Conservation (phyloP, 495 filamentous ascomycete species). For the Beverwykella pulmonaria region DNA sequence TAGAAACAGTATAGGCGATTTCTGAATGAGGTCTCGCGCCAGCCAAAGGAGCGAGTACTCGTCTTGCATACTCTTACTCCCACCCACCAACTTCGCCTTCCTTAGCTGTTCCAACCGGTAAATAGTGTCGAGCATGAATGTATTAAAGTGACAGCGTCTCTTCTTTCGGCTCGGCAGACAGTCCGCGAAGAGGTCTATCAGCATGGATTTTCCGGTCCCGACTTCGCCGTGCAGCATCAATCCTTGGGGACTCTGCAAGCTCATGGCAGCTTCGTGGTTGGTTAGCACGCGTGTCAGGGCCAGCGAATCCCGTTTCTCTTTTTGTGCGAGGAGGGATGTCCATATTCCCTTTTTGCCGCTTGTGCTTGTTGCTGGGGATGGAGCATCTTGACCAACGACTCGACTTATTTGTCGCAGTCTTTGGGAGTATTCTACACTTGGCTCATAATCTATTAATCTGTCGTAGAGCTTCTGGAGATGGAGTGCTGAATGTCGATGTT, state of each 20-base stretch:
- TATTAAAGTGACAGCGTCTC: constrained; percentile 73
- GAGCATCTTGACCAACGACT: constrained; percentile 43
- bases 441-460: constrained; percentile 68
- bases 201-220: constrained; percentile 71
- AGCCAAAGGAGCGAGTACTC: constrained; percentile 67
- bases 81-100: constrained; percentile 5
- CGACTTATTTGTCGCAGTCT: constrained; percentile 56
- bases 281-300: constrained; percentile 63
- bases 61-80: constrained; percentile 40
- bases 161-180: constrained; percentile 68
- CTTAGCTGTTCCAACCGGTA: constrained; percentile 61
- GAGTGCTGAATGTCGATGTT: constrained; percentile 48
- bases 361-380: neutral
- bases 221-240: constrained; percentile 72
- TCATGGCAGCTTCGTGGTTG: constrained; percentile 63
- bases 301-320: constrained; percentile 53
- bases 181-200: constrained; percentile 69
- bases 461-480: constrained; percentile 71
- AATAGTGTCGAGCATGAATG: constrained; percentile 71
- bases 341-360: constrained; percentile 39
- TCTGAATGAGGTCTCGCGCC: constrained; percentile 67
- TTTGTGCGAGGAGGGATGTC: constrained; percentile 44
- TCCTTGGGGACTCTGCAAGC: constrained; percentile 64
- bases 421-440: constrained; percentile 60
- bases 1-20: constrained; percentile 69